Evolutionary conservation across 2,329 filamentous ascomycete genomes (phyloP), one percentile per base, ranked within the genome.

Genomic region (Talaromyces sp.): DNA sequence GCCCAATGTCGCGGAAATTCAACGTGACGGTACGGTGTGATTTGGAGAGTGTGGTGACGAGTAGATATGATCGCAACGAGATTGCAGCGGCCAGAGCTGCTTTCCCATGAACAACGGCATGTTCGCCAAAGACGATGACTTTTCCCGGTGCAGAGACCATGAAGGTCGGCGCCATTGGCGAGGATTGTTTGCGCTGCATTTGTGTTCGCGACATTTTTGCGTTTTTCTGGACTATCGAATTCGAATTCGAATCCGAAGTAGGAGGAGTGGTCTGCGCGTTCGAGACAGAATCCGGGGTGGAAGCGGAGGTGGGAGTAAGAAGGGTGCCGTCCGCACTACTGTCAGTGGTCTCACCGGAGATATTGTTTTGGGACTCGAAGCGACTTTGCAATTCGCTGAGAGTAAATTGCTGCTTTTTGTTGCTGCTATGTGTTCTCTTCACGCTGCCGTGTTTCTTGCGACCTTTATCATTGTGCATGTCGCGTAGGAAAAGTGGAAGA

Each of bases 131-230:
- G 62, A 98, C 92, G 77, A 99, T 99, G 74, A 97, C 95, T 78
- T 99, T 99, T 69, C 94, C 96, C 0, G 95, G 95, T 2, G 96
- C 94, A 17, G 95, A 98, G 65, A 98, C 93, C 91, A 99, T 97
- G 77, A 99, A 99, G 67, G 93, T 83, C 50, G 94, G 93, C 80
- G 95, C 85, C 81, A 89, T 85, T 1, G 87, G 86, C 58, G 85
- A 85, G 25, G 81, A 83, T 6, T 76, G 66, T 68, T 83, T 82
- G 63, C 79, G 74, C 41, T 62, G 37, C 39, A 68, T 60, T 67
- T 73, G 71, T n/a, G 13, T 37, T 19, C 43, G 47, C 2, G 65
- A 56, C 65, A 64, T 67, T 37, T 52, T 65, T 7, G 49, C 15
- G 45, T 37, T 56, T 10, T 31, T 6, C 35, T 41, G 43, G 27